A percentile compares a stretch with the other conserved stretches of the same genome.
phyloP scores from a whole-genome alignment of 23 red algal species.

The Agarophyton chilense region DNA sequence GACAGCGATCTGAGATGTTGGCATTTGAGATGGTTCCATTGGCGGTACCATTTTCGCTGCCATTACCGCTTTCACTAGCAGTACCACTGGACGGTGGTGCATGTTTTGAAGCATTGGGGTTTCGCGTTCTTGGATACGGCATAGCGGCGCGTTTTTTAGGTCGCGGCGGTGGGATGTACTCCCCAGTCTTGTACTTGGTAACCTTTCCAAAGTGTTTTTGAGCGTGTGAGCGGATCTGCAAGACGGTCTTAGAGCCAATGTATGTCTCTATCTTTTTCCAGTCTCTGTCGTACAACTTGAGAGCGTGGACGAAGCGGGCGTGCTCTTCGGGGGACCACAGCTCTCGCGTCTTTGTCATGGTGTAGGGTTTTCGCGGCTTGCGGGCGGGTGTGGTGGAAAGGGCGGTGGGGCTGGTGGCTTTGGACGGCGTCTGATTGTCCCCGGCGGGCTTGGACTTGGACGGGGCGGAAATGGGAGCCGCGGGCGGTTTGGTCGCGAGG shows the following conservation, averaged over 20 bases:
- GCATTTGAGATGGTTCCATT: not conserved
- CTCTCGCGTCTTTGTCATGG: slow-evolving; percentile 85
- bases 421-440: not conserved
- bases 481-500: not conserved
- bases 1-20: not conserved
- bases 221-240: slow-evolving; percentile 97
- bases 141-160: slow-evolving; percentile 72
- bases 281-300: slow-evolving; percentile 84
- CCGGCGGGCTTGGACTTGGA: not conserved
- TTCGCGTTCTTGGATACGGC: slow-evolving; percentile 40
- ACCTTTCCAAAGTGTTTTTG: slow-evolving; percentile 97
- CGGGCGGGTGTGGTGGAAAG: slow-evolving; percentile 3
- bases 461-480: not conserved
- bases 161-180: slow-evolving; percentile 96
- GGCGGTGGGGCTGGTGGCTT: not conserved
- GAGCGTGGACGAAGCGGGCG: slow-evolving; percentile 85
- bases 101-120: not conserved
- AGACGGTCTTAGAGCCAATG: slow-evolving; percentile 91
- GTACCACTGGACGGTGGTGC: not conserved
- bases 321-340: slow-evolving; percentile 93
- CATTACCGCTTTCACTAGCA: slow-evolving; percentile 23
- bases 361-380: slow-evolving; percentile 91
- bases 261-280: slow-evolving; percentile 96
- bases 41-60: slow-evolving; percentile 33
- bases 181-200: slow-evolving; percentile 89